Evolutionary conservation across 139 green algal species (phyloP).

Genomic region (Haematococcus sp.): DNA sequence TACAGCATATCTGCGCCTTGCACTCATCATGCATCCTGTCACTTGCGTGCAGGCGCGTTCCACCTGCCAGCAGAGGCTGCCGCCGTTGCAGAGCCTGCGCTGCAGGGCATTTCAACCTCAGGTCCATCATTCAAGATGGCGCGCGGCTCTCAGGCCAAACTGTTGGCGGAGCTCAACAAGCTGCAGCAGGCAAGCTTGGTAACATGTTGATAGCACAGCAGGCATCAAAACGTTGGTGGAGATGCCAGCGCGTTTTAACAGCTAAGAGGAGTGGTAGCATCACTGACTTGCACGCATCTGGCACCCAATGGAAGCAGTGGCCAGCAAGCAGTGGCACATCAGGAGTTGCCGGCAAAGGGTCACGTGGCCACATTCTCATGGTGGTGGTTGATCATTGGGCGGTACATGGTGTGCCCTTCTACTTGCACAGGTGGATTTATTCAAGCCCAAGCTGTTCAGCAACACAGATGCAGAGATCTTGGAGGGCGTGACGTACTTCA

Average conservation of each 20-base stretch:
- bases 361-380: no score
- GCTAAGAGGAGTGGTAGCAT: no score
- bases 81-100: conserved; percentile 7
- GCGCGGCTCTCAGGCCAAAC: not conserved
- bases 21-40: not conserved
- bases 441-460: conserved; percentile 15
- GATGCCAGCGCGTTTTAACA: no score
- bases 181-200: not conserved
- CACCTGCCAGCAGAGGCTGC: conserved; percentile 14
- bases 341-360: no score
- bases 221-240: no score
- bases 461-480: not conserved
- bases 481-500: conserved; percentile 17
- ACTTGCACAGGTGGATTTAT: not conserved
- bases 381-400: no score
- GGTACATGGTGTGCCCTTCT: no score
- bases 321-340: no score
- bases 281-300: no score
- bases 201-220: no score
- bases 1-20: no score
- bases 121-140: conserved; percentile 22
- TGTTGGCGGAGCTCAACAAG: not conserved
- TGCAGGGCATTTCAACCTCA: conserved; percentile 6
- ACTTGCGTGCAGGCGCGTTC: not conserved
- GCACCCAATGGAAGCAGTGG: no score